These are phyloP conservation scores for Ceratocystis albifundus DNA, from an alignment of 2,329 filamentous ascomycete species.

Conservation along the genomic window DNA sequence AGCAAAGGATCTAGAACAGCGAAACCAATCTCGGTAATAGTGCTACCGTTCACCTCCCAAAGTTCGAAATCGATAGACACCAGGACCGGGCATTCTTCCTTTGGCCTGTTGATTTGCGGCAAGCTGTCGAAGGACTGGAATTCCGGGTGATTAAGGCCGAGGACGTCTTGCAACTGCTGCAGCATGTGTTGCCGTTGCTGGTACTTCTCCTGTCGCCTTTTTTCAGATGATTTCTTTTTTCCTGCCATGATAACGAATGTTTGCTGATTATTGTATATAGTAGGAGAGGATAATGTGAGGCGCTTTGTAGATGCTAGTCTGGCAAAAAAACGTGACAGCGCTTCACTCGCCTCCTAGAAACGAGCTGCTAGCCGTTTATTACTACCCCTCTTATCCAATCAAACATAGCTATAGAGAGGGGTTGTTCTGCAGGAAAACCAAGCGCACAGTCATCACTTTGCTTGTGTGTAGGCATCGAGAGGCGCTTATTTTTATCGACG, in stretches of 20 bases:
- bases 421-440: neutral
- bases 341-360: neutral
- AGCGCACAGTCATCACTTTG: neutral
- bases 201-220: constrained; percentile 1
- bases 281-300: too few species aligned
- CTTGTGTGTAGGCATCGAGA: neutral
- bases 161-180: constrained; percentile 30
- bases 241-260: neutral
- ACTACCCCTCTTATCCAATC: neutral
- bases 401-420: neutral
- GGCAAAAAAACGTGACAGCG: too few species aligned
- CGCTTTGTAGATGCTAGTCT: too few species aligned
- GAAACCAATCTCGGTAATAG: constrained; percentile 78
- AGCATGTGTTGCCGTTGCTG: constrained; percentile 33
- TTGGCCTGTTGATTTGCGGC: neutral
- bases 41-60: constrained; percentile 53
- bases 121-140: neutral
- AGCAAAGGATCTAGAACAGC: constrained; percentile 62
- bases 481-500: neutral
- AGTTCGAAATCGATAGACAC: constrained; percentile 74
- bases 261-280: neutral
- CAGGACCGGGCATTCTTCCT: constrained; percentile 41
- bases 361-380: neutral
- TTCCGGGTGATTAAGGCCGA: neutral
- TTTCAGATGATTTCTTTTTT: neutral